A percentile compares a stretch with the other conserved stretches of the same genome.
These are phyloP conservation scores for Sarocladium brachiariae DNA, from an alignment of 2,329 filamentous ascomycete genomes.

Conservation along the genomic window DNA sequence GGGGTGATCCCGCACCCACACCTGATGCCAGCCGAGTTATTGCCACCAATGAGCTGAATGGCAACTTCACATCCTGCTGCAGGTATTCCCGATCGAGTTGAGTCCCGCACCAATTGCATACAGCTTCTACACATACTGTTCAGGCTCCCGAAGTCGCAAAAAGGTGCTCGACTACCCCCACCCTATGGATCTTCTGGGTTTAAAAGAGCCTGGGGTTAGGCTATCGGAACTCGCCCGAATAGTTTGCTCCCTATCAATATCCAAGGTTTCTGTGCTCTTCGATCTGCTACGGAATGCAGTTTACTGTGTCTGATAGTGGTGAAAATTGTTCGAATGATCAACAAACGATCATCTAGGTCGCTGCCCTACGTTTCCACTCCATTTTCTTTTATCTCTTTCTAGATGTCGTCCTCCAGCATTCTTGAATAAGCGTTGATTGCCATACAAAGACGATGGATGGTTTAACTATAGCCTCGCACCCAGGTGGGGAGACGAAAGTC, in stretches of 20 bases:
- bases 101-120: background rate
- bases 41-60: background rate
- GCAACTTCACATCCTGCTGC: background rate
- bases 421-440: background rate
- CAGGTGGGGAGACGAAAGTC: background rate
- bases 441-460: background rate
- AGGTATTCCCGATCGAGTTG: background rate
- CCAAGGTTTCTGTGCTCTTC: background rate
- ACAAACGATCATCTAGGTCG: background rate
- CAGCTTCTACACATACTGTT: background rate
- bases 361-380: background rate
- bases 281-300: background rate
- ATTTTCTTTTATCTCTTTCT: background rate
- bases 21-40: background rate
- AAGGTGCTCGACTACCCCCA: background rate
- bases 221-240: too few species aligned
- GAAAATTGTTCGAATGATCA: background rate
- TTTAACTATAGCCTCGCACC: background rate
- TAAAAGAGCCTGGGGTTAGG: slow-evolving; percentile 3
- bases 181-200: background rate
- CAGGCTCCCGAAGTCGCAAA: background rate
- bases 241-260: background rate
- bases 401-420: background rate
- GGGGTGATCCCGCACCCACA: background rate
- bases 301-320: too few species aligned